Conservation (phyloP, 148 eudicot genomes). For the Cornus kousa region DNA sequence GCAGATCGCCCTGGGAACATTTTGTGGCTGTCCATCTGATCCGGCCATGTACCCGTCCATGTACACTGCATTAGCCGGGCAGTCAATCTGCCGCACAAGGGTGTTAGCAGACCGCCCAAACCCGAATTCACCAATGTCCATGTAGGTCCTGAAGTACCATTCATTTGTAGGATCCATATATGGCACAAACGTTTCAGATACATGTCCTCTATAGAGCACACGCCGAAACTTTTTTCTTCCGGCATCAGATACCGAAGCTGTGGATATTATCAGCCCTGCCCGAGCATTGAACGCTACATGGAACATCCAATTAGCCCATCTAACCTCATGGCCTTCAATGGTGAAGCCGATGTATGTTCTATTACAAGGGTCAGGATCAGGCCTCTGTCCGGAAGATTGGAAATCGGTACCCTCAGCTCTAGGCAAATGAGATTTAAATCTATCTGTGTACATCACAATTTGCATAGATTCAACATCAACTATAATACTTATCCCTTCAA, state of each 20-base stretch:
- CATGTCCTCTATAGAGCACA: constrained; percentile 79
- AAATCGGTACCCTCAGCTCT: constrained; percentile 61
- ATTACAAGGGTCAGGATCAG: constrained; percentile 21
- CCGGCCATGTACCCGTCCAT: constrained; percentile 72
- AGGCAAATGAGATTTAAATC: constrained; percentile 49
- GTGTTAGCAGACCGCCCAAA: constrained; percentile 66
- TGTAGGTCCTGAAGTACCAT: constrained; percentile 75
- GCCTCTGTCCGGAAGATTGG: constrained; percentile 20
- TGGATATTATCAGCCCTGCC: constrained; percentile 73
- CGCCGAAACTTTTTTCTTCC: constrained; percentile 29
- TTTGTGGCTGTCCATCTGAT: constrained; percentile 48
- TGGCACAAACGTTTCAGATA: constrained; percentile 85
- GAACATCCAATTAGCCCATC: constrained; percentile 77
- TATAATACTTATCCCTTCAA: constrained; percentile 55
- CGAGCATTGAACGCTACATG: constrained; percentile 69
- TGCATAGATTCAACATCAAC: constrained; percentile 51
- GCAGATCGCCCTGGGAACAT: constrained; percentile 52
- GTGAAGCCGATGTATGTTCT: constrained; percentile 21
- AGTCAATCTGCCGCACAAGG: constrained; percentile 57
- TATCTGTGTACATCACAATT: constrained; percentile 36
- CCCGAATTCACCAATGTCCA: constrained; percentile 87
- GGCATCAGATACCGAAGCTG: constrained; percentile 55
- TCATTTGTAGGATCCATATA: constrained; percentile 82
- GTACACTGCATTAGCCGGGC: constrained; percentile 60
- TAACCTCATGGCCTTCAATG: constrained; percentile 43